A percentile compares a stretch with the other conserved stretches of the same genome.
Evolutionary conservation across 176 grass and related monocot species (phyloP).

Genomic region (Pontederia crassipes): DNA sequence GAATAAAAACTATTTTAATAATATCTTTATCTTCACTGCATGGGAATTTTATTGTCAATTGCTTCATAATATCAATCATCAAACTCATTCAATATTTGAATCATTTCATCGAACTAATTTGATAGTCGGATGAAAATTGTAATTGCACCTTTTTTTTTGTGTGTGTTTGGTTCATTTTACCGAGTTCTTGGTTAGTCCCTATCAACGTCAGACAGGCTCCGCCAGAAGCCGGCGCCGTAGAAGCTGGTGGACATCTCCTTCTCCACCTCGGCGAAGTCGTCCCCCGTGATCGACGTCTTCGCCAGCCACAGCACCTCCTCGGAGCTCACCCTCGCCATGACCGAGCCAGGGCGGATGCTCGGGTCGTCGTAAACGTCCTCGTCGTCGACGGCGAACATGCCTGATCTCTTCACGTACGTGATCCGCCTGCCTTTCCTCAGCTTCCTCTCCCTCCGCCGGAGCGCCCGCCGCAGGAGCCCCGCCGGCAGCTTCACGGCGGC

Average conservation of each 20-base stretch:
- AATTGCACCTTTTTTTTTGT: neutral
- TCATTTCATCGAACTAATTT: too few relatives aligned
- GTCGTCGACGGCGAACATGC: constrained; percentile 19
- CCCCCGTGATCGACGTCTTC: neutral
- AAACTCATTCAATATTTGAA: too few relatives aligned
- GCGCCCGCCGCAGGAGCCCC: constrained; percentile 4
- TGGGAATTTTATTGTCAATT: too few relatives aligned
- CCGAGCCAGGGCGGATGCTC: neutral
- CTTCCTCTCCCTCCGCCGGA: neutral
- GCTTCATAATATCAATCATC: too few relatives aligned
- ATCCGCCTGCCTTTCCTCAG: neutral
- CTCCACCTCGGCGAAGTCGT: neutral
- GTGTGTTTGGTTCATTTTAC: neutral
- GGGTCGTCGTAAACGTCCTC: neutral
- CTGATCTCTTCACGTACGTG: neutral
- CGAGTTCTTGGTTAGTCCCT: neutral
- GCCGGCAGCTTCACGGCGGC: constrained; percentile 29
- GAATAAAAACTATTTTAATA: too few relatives aligned
- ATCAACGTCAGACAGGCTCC: neutral
- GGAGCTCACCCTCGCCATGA: neutral
- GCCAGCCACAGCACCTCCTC: constrained; percentile 1
- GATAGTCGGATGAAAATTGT: neutral
- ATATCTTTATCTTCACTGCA: too few relatives aligned
- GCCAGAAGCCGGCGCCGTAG: constrained; percentile 7
- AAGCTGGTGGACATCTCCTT: constrained; percentile 8